Base-by-base conservation (phyloP, 2,329 filamentous ascomycete species). In the Penicillium psychrosexuale region DNA sequence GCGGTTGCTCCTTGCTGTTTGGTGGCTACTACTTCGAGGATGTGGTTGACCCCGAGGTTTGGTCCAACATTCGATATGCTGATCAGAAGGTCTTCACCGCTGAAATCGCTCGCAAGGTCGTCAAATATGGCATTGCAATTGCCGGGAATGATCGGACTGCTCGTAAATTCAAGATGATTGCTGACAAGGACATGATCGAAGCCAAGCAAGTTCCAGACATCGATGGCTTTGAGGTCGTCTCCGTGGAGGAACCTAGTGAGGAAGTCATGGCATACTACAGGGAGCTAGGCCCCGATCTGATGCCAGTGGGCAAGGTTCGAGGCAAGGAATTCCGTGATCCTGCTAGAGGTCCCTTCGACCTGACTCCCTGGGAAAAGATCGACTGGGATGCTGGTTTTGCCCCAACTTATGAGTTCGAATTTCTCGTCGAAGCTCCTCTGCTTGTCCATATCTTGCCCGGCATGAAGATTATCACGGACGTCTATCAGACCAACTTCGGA, bases 1-100 rank as follows among this genome's bases (percentile, higher is more conserved):
- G 80, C n/a, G 87, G 89, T 0, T 87, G 87, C 46, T 85, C 85
- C 1, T 82, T 81, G 9, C 76, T 95, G 0, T 90, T 89, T 65
- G 84, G 81, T 1, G 85, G 84, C 2, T 71, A 74, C 31, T 78
- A 78, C 48, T 74, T 73, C 30, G 73, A 71, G 12, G 78, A 77
- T 59, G 69, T 70, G 11, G 76, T 72, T 19, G 66, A 75, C 40
- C 61, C 73, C 31, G 57, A 68, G 3, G 24, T 34, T 24, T 42
- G 44, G 40, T 9, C 30, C 13, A 30, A 15, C 1, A 17, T 48
- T 30, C 28, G 37, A n/a, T 36, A 33, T 2, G 33, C 38, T 5
- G 33, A 49, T 6, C 13, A 34, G 11, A 17, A 33, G 5, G 1
- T 8, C 15, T 73, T 83, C 63, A 76, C 72, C 28, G 62, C 74